Percentiles rank a stretch among this genome's conserved stretches.
These are phyloP conservation scores for Colletotrichum cuscutae DNA, from an alignment of 2,329 filamentous ascomycete species.

Conservation along the genomic window DNA sequence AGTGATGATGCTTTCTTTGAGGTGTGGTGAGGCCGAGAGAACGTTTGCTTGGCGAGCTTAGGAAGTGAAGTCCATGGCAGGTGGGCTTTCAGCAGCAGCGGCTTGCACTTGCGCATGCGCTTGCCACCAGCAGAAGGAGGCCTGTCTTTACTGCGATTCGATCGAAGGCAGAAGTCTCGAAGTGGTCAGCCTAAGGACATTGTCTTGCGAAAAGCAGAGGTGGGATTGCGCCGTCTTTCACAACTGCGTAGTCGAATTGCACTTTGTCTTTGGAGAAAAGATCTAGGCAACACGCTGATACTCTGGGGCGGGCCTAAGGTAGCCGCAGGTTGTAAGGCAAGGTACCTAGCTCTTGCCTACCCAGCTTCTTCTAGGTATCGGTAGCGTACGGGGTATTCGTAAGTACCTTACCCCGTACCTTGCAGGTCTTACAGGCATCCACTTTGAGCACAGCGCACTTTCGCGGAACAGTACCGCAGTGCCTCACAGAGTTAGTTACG, in stretches of 20 bases:
- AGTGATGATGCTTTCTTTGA: neutral
- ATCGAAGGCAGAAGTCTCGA: neutral
- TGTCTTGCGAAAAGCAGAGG: neutral
- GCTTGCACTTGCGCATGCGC: neutral
- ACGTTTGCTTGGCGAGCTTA: neutral
- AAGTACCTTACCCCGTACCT: too few relatives aligned
- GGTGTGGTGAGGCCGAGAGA: neutral
- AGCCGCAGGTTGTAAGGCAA: neutral
- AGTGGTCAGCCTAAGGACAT: neutral
- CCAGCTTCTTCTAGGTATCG: neutral
- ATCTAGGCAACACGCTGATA: too few relatives aligned
- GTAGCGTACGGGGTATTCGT: neutral
- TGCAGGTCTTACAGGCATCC: neutral
- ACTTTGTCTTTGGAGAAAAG: neutral
- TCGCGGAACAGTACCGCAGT: too few relatives aligned
- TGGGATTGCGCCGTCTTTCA: neutral
- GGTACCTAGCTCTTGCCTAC: neutral
- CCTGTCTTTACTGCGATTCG: neutral
- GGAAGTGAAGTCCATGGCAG: constrained; percentile 4
- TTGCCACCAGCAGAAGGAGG: neutral
- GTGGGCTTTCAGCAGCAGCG: neutral
- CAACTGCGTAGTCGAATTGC: neutral
- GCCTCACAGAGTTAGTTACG: too few relatives aligned
- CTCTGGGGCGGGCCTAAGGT: neutral
- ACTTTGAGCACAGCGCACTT: neutral